phyloP scores from a whole-genome alignment of 1,284 basidiomycete genomes.

The Stygiomarasmius scandens region DNA sequence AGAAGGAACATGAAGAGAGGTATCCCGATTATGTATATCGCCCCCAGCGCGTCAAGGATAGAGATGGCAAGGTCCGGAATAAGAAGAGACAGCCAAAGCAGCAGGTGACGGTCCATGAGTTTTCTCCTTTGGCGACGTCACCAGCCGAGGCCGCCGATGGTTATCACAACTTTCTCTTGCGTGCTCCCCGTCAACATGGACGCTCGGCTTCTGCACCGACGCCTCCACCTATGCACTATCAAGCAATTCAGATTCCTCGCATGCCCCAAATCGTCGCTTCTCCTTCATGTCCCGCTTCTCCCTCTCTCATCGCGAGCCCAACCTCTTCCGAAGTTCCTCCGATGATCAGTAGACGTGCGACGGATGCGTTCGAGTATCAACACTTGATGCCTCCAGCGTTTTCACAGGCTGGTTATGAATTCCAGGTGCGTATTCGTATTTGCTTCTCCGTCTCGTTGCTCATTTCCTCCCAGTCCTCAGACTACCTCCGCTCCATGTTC shows the following conservation, averaged over 20 bases:
- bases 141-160: conserved; percentile 8
- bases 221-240: conserved; percentile 53
- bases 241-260: conserved; percentile 65
- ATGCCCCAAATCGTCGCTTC: conserved; percentile 48
- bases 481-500: conserved; percentile 52
- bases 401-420: conserved; percentile 33
- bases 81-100: conserved; percentile 47
- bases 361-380: conserved; percentile 49
- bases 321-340: conserved; percentile 61
- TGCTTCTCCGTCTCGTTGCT: conserved; percentile 9
- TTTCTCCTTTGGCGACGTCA: background rate
- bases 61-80: conserved; percentile 46
- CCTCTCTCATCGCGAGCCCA: conserved; percentile 49
- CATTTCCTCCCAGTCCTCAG: conserved; percentile 36
- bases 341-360: conserved; percentile 58
- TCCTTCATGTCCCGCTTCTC: conserved; percentile 67
- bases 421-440: conserved; percentile 34
- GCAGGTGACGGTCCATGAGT: conserved; percentile 33
- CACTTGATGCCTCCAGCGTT: conserved; percentile 36
- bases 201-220: conserved; percentile 58
- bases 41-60: conserved; percentile 66
- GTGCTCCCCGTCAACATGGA: conserved; percentile 40
- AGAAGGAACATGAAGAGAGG: conserved; percentile 19
- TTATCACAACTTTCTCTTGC: conserved; percentile 43
- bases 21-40: conserved; percentile 29